Percentiles rank a stretch among this genome's conserved stretches.
These are phyloP conservation scores for Ceratobasidium sp. DNA, from an alignment of 1,284 basidiomycete species.

Conservation along the genomic window DNA sequence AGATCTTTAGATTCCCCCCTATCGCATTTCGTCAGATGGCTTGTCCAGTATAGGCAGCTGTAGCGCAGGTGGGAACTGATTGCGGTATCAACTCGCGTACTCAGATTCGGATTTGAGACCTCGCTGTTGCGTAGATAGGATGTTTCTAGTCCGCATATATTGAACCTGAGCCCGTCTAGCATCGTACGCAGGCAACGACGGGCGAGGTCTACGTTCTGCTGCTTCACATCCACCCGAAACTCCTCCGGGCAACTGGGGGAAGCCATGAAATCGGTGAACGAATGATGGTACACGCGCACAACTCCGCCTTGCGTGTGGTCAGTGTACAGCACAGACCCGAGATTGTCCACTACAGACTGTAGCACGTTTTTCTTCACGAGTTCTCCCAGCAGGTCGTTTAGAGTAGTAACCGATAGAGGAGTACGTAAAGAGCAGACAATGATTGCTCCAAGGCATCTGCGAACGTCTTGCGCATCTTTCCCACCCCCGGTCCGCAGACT, in stretches of 20 bases:
- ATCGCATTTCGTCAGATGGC: conserved; percentile 16
- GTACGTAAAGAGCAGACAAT: neutral
- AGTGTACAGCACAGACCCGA: conserved; percentile 25
- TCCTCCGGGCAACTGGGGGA: neutral
- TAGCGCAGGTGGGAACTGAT: conserved; percentile 18
- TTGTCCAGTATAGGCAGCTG: conserved; percentile 23
- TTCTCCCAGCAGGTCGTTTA: conserved; percentile 2
- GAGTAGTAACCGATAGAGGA: neutral
- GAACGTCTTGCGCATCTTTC: neutral
- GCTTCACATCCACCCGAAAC: neutral
- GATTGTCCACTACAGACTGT: neutral
- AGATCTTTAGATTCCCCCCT: neutral
- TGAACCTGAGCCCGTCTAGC: conserved; percentile 5
- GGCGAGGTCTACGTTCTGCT: conserved; percentile 9
- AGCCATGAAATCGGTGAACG: conserved; percentile 38
- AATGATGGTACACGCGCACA: conserved; percentile 36
- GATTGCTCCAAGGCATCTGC: neutral
- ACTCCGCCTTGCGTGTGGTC: neutral
- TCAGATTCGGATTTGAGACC: conserved; percentile 11
- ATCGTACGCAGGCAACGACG: conserved; percentile 8
- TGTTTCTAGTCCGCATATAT: conserved; percentile 19
- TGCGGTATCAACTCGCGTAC: neutral
- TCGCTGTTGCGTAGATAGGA: conserved; percentile 21
- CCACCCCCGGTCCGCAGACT: neutral
- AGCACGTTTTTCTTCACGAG: neutral